A percentile compares a stretch with the other conserved stretches of the same genome.
Evolutionary conservation across 2,329 filamentous ascomycete species (phyloP).

Genomic region (Hymenoscyphus infarciens): DNA sequence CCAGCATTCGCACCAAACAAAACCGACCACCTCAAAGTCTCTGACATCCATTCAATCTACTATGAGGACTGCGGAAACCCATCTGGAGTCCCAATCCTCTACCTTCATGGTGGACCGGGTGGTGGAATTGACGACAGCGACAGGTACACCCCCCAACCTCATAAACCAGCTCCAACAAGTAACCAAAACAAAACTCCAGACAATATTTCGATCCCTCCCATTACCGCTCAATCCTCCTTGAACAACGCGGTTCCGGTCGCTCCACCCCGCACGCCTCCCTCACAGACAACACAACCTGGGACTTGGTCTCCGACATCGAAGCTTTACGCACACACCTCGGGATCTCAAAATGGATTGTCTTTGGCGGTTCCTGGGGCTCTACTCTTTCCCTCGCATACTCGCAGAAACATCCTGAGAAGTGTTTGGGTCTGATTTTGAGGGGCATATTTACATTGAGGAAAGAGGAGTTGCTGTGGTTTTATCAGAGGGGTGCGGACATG

Average conservation of each 20-base stretch:
- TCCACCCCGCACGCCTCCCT: constrained; percentile 41
- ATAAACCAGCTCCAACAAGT: too few species aligned
- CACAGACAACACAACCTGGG: constrained; percentile 43
- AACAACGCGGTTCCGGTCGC: constrained; percentile 45
- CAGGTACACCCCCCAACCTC: constrained; percentile 33
- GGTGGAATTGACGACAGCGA: constrained; percentile 37
- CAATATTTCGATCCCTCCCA: constrained; percentile 43
- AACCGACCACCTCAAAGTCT: constrained; percentile 32
- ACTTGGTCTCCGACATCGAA: constrained; percentile 45
- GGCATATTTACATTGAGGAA: constrained; percentile 41
- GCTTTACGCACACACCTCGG: constrained; percentile 40
- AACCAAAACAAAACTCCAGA: too few species aligned
- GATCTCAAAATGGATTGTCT: constrained; percentile 45
- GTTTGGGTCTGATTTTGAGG: constrained; percentile 40
- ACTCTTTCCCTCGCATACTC: constrained; percentile 44
- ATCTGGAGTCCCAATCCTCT: constrained; percentile 37
- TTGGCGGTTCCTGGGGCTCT: constrained; percentile 47
- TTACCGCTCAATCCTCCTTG: constrained; percentile 45
- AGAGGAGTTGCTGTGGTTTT: constrained; percentile 39
- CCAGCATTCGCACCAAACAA: constrained; percentile 24
- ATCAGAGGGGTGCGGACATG: constrained; percentile 31
- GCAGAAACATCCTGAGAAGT: constrained; percentile 39
- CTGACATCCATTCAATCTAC: constrained; percentile 31
- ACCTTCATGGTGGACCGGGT: constrained; percentile 44
- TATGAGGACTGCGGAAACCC: constrained; percentile 30